These are phyloP conservation scores for Marasmius tenuissimus DNA, from an alignment of 1,284 basidiomycete species.

Conservation along the genomic window DNA sequence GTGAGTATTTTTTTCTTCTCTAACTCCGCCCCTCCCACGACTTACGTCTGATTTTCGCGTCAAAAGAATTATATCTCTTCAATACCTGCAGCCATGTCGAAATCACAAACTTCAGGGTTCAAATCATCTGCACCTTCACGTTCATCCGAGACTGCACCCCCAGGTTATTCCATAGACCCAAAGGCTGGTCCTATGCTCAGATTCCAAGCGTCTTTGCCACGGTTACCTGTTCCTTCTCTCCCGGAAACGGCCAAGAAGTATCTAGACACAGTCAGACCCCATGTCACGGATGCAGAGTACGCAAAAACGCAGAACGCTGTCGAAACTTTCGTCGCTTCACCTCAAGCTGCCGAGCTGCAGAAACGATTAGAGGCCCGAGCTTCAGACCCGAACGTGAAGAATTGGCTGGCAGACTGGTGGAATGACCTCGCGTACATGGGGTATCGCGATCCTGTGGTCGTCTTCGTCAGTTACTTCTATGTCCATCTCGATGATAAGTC, in stretches of 20 bases:
- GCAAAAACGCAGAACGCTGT: conserved; percentile 61
- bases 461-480: conserved; percentile 96
- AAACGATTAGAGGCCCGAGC: conserved; percentile 28
- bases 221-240: conserved; percentile 82
- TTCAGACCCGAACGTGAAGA: conserved; percentile 56
- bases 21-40: not conserved
- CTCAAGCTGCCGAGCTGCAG: conserved; percentile 49
- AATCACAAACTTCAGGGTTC: conserved; percentile 11
- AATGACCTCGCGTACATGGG: conserved; percentile 90
- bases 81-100: conserved; percentile 9
- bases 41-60: not conserved
- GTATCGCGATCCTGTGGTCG: conserved; percentile 88
- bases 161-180: conserved; percentile 33
- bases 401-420: conserved; percentile 98
- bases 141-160: conserved; percentile 15
- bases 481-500: conserved; percentile 76
- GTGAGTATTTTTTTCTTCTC: conserved; percentile 2
- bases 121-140: conserved; percentile 12
- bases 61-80: not conserved
- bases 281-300: conserved; percentile 66
- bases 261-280: conserved; percentile 79
- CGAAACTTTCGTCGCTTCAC: conserved; percentile 69
- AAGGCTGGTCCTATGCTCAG: conserved; percentile 73
- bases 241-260: conserved; percentile 84
- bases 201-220: conserved; percentile 79